Evolutionary conservation across 2,329 filamentous ascomycete species (phyloP).

Genomic region (Aspergillus aculeatinus): DNA sequence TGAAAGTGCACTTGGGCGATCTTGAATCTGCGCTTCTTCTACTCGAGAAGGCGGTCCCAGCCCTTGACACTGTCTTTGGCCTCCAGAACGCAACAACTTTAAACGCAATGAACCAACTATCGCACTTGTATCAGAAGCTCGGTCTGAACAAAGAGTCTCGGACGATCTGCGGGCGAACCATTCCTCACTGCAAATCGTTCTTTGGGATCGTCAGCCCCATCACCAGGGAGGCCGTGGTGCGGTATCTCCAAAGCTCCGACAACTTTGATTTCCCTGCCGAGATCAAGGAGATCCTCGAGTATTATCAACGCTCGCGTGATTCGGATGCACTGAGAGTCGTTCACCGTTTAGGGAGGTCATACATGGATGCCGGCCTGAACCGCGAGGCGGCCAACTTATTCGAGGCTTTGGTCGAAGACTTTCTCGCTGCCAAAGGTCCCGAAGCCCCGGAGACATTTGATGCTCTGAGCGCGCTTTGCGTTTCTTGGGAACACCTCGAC

Average conservation of each 20-base stretch:
- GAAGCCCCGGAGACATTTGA: conserved; percentile 31
- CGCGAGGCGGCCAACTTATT: conserved; percentile 30
- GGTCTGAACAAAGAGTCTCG: conserved; percentile 28
- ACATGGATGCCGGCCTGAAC: conserved; percentile 31
- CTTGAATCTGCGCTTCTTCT: conserved; percentile 29
- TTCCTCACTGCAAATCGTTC: conserved; percentile 28
- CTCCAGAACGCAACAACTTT: conserved; percentile 30
- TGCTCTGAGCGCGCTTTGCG: conserved; percentile 31
- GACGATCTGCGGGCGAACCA: conserved; percentile 22
- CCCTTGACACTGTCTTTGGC: conserved; percentile 31
- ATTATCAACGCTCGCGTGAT: conserved; percentile 26
- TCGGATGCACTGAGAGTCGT: conserved; percentile 28
- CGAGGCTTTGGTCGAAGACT: conserved; percentile 28
- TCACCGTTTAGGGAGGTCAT: conserved; percentile 27
- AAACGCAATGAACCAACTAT: conserved; percentile 32
- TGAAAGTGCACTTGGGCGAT: conserved; percentile 29
- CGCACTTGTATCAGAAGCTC: conserved; percentile 31
- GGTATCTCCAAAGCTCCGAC: conserved; percentile 27
- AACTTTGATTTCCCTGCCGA: conserved; percentile 33
- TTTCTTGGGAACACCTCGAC: conserved; percentile 30
- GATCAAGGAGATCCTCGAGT: conserved; percentile 27
- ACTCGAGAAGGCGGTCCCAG: conserved; percentile 30
- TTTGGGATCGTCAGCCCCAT: conserved; percentile 25
- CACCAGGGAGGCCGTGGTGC: conserved; percentile 26
- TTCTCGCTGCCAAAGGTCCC: conserved; percentile 23